phyloP scores from a whole-genome alignment of 2,329 filamentous ascomycete genomes.

The Colletotrichum sp. region DNA sequence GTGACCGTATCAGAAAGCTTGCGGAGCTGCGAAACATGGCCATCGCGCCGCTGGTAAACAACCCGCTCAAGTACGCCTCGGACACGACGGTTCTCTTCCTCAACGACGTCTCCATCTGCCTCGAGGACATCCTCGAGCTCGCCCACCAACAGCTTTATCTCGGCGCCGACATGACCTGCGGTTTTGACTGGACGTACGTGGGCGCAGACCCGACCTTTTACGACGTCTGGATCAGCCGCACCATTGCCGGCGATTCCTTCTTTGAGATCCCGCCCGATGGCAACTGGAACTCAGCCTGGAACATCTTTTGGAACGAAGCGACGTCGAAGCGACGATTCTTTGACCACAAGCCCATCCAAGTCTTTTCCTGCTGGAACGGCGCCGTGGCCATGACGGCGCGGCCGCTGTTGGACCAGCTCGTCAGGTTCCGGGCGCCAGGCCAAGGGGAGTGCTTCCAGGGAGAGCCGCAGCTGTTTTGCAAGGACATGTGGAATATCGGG shows the following conservation, averaged over 20 bases:
- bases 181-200: too few relatives aligned
- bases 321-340: constrained; percentile 36
- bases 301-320: constrained; percentile 58
- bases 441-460: constrained; percentile 56
- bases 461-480: constrained; percentile 43
- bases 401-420: constrained; percentile 47
- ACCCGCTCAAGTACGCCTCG: too few relatives aligned
- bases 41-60: too few relatives aligned
- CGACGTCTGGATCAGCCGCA: constrained; percentile 61
- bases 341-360: constrained; percentile 56
- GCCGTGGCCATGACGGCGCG: constrained; percentile 52
- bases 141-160: too few relatives aligned
- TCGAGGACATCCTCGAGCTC: too few relatives aligned
- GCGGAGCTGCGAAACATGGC: too few relatives aligned
- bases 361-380: constrained; percentile 68
- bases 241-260: constrained; percentile 58
- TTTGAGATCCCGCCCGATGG: constrained; percentile 57
- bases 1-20: too few relatives aligned
- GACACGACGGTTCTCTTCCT: too few relatives aligned
- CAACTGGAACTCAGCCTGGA: constrained; percentile 52
- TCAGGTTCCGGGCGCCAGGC: constrained; percentile 47
- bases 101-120: too few relatives aligned
- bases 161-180: too few relatives aligned
- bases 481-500: too few relatives aligned
- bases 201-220: constrained; percentile 51